phyloP scores from a whole-genome alignment of 225 moss, liverwort and hornwort species.

The Polytrichum formosum region DNA sequence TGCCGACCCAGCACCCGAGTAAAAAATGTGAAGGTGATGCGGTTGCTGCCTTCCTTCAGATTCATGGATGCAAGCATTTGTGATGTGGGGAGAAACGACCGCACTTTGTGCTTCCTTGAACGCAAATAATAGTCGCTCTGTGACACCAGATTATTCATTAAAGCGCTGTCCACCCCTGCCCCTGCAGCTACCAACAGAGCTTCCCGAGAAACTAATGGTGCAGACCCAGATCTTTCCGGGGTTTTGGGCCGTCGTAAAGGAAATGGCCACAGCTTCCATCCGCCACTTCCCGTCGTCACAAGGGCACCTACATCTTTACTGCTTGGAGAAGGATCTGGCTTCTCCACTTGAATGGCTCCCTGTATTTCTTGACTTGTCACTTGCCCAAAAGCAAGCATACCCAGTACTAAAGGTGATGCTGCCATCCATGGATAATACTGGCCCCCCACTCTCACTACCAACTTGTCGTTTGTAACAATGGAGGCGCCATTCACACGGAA shows the following conservation, averaged over 20 bases:
- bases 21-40: conserved; percentile 85
- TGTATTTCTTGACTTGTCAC: conserved; percentile 50
- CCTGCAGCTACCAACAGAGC: conserved; percentile 59
- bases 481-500: conserved; percentile 35
- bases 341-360: conserved; percentile 52
- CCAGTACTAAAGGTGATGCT: conserved; percentile 76
- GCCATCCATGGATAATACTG: conserved; percentile 61
- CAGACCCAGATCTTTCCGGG: conserved; percentile 43
- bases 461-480: conserved; percentile 40
- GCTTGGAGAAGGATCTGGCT: conserved; percentile 46
- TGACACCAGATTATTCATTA: conserved; percentile 61
- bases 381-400: conserved; percentile 83
- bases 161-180: conserved; percentile 55
- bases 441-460: conserved; percentile 50
- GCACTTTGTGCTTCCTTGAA: conserved; percentile 65
- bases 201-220: conserved; percentile 45
- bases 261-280: conserved; percentile 89
- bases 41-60: conserved; percentile 92
- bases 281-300: conserved; percentile 50
- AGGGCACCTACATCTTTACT: conserved; percentile 50
- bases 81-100: conserved; percentile 84
- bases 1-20: conserved; percentile 90
- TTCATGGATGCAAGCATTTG: conserved; percentile 84
- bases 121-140: conserved; percentile 67
- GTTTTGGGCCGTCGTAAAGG: conserved; percentile 59